Conservation (phyloP, 768 basidiomycete genomes). For the Boletus bicolor region DNA sequence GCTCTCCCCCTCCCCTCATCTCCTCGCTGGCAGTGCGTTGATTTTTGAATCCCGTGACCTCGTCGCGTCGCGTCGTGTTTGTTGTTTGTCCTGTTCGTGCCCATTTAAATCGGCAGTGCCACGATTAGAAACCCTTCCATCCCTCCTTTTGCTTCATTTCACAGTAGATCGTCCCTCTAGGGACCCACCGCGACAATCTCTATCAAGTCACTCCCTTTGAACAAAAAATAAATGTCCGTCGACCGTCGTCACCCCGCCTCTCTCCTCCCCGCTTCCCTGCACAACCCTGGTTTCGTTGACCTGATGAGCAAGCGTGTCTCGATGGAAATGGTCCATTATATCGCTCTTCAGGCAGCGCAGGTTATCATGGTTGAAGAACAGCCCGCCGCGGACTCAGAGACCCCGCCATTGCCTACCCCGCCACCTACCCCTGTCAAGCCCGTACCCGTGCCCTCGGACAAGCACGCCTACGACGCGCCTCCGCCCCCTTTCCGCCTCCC, state of each 20-base stretch:
- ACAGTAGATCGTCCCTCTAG: neutral
- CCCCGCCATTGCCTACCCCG: conserved; percentile 54
- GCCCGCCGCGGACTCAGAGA: conserved; percentile 26
- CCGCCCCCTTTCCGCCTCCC: conserved; percentile 42
- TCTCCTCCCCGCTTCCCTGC: conserved; percentile 68
- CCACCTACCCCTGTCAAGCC: conserved; percentile 61
- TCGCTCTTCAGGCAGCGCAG: conserved; percentile 73
- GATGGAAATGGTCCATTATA: conserved; percentile 79
- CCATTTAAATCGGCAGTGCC: conserved; percentile 10
- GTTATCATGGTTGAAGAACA: conserved; percentile 70
- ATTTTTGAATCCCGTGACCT: conserved; percentile 31
- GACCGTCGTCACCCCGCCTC: conserved; percentile 70
- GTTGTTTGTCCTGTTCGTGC: conserved; percentile 10
- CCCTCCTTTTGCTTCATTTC: conserved; percentile 18
- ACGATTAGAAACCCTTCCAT: no score
- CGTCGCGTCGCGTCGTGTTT: conserved; percentile 17
- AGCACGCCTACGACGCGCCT: conserved; percentile 23
- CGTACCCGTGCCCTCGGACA: conserved; percentile 35
- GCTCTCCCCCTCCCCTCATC: neutral
- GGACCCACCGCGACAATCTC: conserved; percentile 23
- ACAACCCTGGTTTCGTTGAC: conserved; percentile 77
- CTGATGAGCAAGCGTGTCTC: conserved; percentile 78
- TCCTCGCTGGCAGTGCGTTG: neutral
- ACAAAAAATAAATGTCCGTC: conserved; percentile 34
- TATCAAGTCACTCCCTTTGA: conserved; percentile 34